phyloP scores from a whole-genome alignment of 257 asterid species.

The Penstemon davidsonii region DNA sequence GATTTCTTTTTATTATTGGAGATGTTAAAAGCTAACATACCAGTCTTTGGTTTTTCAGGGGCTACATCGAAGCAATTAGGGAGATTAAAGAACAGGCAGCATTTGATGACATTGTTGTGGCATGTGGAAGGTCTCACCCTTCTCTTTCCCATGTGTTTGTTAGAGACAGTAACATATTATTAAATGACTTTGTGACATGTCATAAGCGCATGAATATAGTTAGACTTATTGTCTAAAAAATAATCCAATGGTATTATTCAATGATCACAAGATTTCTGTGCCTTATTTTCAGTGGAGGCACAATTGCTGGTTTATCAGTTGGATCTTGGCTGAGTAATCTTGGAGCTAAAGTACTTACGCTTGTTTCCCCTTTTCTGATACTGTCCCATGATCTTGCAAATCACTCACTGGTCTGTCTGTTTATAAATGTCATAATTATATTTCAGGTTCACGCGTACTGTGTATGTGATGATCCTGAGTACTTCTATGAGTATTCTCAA shows the following conservation, averaged over 20 bases:
- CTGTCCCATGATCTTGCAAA: conserved; percentile 6
- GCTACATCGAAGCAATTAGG: conserved; percentile 85
- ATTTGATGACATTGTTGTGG: conserved; percentile 84
- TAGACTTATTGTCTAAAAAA: background rate
- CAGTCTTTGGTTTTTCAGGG: conserved; percentile 54
- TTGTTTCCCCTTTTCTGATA: conserved; percentile 7
- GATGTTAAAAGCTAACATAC: background rate
- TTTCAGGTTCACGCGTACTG: conserved; percentile 73
- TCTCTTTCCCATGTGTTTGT: background rate
- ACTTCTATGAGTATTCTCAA: conserved; percentile 77
- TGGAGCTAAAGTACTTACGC: conserved; percentile 62
- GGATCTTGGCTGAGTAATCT: conserved; percentile 74
- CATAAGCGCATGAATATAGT: too few relatives aligned
- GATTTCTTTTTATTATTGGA: too few relatives aligned
- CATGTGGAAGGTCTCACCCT: conserved; percentile 78
- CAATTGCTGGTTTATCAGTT: conserved; percentile 84
- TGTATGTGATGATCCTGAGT: conserved; percentile 92
- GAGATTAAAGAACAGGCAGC: conserved; percentile 74
- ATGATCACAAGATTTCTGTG: conserved; percentile 19
- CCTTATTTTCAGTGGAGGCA: conserved; percentile 79
- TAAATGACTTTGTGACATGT: background rate
- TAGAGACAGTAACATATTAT: background rate
- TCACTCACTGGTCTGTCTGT: background rate
- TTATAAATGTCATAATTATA: conserved; percentile 17
- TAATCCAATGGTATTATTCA: background rate